Base-by-base conservation (phyloP, 2,329 filamentous ascomycete genomes). In the Huntiella abstrusa region DNA sequence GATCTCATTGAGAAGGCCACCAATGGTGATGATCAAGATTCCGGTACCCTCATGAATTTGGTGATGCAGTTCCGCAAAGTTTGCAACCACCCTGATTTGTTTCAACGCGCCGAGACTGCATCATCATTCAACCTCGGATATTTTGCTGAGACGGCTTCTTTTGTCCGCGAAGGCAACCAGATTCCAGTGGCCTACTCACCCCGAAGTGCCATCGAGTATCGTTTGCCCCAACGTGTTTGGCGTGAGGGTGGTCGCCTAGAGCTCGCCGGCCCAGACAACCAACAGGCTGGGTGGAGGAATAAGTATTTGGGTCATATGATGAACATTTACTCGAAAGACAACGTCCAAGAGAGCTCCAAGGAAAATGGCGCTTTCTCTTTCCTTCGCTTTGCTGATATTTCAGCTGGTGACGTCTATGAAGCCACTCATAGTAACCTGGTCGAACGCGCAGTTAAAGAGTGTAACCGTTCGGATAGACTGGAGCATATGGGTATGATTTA, bases 61-160 rank as follows among this genome's bases (percentile, higher is more conserved):
- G 91, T 98, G 52, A 98, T 98, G 91, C 91, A 98, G 64, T 98
- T 98, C 73, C 77, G 91, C 55, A 98, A 98, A 65, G 91, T 98
- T 48, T 98, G 91, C 67, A 98, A 98, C 58, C 91, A 98, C 59
- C 91, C 91, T 0, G 91, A 98, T 63, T 64, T 98, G 33, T 98
- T 98, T 55, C 87, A 98, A 62, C 80, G 91, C 40, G 87, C 88
- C 7, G 88, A 96, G 51, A 93, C 85, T 6, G 80, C 75, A 17
- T 94, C 87, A 6, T 85, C 91, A 0, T 80, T 88, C 55, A 81
- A 84, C 1, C 77, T 81, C 55, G 76, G 78, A n/a, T 75, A 80
- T 59, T 98, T 88, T 62, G 91, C 87, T 11, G 91, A 98, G 65
- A 95, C 88, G 0, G 87, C 84, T 0, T 95, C 87, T 0, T 96